Percentiles rank a stretch among this genome's conserved stretches.
Evolutionary conservation across 768 basidiomycete species (phyloP).

Genomic region (Hysterangium stoloniferum): DNA sequence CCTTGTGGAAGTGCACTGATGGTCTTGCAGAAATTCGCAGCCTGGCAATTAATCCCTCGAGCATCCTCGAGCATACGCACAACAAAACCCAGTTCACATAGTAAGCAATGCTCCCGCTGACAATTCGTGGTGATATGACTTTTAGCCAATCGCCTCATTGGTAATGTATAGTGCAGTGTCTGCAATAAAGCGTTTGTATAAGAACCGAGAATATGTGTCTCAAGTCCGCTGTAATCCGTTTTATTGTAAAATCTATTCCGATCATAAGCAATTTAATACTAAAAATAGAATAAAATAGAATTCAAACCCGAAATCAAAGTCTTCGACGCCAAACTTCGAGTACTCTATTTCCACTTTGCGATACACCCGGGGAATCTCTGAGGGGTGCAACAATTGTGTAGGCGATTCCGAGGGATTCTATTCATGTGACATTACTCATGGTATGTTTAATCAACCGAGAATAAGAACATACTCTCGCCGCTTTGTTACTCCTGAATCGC

Average conservation of each 20-base stretch:
- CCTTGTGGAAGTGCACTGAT: constrained; percentile 85
- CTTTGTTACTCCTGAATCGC: constrained; percentile 83
- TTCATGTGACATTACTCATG: neutral
- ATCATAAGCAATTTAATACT: neutral
- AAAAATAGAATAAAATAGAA: neutral
- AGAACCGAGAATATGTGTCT: constrained; percentile 95
- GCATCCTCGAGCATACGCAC: constrained; percentile 96
- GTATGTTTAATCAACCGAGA: neutral
- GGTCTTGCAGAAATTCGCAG: constrained; percentile 94
- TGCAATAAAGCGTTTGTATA: constrained; percentile 92
- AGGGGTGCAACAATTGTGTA: constrained; percentile 42
- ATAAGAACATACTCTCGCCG: constrained; percentile 12
- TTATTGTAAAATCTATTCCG: constrained; percentile 80
- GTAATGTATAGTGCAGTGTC: constrained; percentile 75
- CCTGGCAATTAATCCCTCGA: constrained; percentile 87
- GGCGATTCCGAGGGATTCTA: constrained; percentile 33
- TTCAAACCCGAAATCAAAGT: constrained; percentile 90
- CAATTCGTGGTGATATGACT: constrained; percentile 89
- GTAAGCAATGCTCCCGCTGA: constrained; percentile 81
- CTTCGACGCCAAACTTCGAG: constrained; percentile 96
- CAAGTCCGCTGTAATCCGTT: constrained; percentile 83
- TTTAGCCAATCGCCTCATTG: constrained; percentile 78
- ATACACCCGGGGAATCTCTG: constrained; percentile 71
- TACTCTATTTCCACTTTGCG: constrained; percentile 96
- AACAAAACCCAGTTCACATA: constrained; percentile 93